Conservation (phyloP, 148 eudicot species). For the Vaccinium myrtillus region DNA sequence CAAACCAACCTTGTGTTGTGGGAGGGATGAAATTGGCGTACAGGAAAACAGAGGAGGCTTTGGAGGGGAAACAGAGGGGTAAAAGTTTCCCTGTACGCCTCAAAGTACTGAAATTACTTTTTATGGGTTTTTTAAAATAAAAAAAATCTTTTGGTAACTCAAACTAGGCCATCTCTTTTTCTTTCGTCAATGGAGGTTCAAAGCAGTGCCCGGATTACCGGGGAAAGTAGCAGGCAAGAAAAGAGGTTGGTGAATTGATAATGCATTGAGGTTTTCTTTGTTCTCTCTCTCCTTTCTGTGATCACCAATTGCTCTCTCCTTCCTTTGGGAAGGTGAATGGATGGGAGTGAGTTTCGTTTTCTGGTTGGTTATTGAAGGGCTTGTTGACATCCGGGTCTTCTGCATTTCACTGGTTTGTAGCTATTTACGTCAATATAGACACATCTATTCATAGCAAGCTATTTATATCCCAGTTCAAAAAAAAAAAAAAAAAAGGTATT, state of each 20-base stretch:
- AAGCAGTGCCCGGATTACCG: conserved; percentile 8
- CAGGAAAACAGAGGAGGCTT: conserved; percentile 20
- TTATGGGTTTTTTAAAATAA: background rate
- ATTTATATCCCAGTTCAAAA: no score
- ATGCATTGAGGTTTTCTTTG: background rate
- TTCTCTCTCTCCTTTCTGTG: background rate
- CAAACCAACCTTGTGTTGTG: no score
- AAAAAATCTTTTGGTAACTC: background rate
- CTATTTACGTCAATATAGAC: background rate
- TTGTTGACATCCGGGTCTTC: background rate
- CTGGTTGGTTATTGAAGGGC: background rate
- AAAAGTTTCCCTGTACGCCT: conserved; percentile 21
- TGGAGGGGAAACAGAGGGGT: background rate
- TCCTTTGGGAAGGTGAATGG: background rate
- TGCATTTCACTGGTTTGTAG: conserved; percentile 1
- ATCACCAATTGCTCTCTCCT: background rate
- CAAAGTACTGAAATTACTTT: background rate
- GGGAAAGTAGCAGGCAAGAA: background rate
- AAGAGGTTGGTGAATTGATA: background rate
- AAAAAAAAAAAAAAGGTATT: no score
- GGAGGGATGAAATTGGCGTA: conserved; percentile 11
- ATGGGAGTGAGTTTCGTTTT: conserved; percentile 5
- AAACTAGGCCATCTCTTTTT: background rate
- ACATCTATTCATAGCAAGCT: background rate
- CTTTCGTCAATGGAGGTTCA: conserved; percentile 12